Evolutionary conservation across 139 green algal genomes (phyloP).

Genomic region (Tetradesmus lagerheimii): DNA sequence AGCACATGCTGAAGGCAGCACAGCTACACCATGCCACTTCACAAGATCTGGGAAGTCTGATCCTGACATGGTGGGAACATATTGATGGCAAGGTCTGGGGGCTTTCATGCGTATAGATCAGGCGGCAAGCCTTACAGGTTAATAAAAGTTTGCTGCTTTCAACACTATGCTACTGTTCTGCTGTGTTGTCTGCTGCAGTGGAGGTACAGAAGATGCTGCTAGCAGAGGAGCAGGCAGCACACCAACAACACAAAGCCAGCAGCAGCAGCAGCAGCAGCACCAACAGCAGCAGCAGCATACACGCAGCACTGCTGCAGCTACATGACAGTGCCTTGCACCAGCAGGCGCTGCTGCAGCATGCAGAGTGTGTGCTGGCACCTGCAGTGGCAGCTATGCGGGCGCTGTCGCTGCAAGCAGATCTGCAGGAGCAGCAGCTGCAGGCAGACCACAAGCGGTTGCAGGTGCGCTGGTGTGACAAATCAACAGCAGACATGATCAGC

Average conservation of each 20-base stretch:
- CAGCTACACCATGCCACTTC: too few species aligned
- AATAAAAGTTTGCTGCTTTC: too few species aligned
- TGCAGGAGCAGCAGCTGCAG: conserved; percentile 37
- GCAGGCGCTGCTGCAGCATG: conserved; percentile 35
- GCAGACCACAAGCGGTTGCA: conserved; percentile 15
- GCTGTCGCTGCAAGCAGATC: conserved; percentile 1
- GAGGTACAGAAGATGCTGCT: conserved; percentile 51
- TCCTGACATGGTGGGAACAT: too few species aligned
- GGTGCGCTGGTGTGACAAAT: not conserved
- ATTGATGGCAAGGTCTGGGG: too few species aligned
- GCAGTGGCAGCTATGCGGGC: conserved; percentile 20
- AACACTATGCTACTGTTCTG: too few species aligned
- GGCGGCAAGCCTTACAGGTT: too few species aligned
- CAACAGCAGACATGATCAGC: too few species aligned
- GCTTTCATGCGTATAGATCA: too few species aligned
- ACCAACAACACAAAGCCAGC: conserved; percentile 51
- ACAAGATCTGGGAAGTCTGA: too few species aligned
- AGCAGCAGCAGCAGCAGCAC: not conserved
- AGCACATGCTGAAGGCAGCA: too few species aligned
- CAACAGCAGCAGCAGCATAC: conserved; percentile 11
- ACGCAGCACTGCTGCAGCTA: conserved; percentile 35
- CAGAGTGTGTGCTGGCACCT: conserved; percentile 31
- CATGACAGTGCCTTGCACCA: conserved; percentile 28
- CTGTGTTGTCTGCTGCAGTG: not conserved
- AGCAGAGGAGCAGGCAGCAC: conserved; percentile 57